These are phyloP conservation scores for Ascochyta rabiei DNA, from an alignment of 2,329 filamentous ascomycete genomes.

Conservation along the genomic window DNA sequence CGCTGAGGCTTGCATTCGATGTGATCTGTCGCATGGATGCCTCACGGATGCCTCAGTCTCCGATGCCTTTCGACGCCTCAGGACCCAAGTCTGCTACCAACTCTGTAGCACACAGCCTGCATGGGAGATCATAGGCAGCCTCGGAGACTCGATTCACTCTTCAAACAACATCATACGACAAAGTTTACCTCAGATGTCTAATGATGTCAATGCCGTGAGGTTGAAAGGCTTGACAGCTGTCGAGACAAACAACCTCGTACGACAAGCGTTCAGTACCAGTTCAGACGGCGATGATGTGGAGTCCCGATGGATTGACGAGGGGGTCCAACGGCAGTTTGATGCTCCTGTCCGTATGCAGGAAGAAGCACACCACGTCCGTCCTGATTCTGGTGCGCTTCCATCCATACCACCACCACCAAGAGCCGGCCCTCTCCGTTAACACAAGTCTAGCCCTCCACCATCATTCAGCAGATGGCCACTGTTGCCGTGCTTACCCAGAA, in stretches of 20 bases:
- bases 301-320: background rate
- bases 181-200: constrained; percentile 41
- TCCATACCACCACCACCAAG: background rate
- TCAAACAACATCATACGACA: constrained; percentile 48
- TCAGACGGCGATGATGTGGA: constrained; percentile 8
- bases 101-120: constrained; percentile 11
- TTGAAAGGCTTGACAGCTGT: constrained; percentile 25
- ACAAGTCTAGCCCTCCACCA: constrained; percentile 12
- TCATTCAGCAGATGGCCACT: constrained; percentile 20
- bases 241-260: constrained; percentile 43
- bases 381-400: background rate
- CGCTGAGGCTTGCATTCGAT: constrained; percentile 4
- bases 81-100: constrained; percentile 19
- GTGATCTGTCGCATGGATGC: constrained; percentile 18
- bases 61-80: constrained; percentile 36
- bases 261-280: constrained; percentile 38
- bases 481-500: constrained; percentile 10
- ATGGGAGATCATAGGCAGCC: constrained; percentile 17
- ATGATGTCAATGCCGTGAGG: constrained; percentile 22
- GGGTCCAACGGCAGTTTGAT: background rate
- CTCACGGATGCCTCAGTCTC: constrained; percentile 45
- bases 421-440: background rate
- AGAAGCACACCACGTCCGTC: background rate
- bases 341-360: background rate
- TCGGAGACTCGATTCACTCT: constrained; percentile 18